A percentile compares a stretch with the other conserved stretches of the same genome.
Evolutionary conservation across 352 stramenopile genomes (phyloP).

Genomic region (Hyphochytrium catenoides): DNA sequence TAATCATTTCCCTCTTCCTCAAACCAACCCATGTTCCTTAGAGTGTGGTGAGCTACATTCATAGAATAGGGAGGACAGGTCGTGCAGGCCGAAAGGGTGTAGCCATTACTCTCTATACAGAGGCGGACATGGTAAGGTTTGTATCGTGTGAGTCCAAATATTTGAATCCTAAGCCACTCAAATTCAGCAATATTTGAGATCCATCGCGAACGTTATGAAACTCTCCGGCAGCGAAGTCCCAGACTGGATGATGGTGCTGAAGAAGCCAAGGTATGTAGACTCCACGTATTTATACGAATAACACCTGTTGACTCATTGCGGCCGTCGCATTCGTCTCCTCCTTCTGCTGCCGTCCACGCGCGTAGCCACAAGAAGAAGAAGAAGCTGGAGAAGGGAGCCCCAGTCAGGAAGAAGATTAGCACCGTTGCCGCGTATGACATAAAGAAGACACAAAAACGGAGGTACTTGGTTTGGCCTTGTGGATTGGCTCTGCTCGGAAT

Average conservation of each 20-base stretch:
- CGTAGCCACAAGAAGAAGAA: too few species aligned
- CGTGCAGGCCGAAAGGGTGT: conserved; percentile 69
- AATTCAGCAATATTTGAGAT: conserved; percentile 45
- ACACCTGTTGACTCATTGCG: too few species aligned
- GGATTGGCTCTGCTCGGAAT: too few species aligned
- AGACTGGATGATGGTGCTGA: conserved; percentile 93
- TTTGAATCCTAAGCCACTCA: conserved; percentile 1
- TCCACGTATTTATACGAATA: too few species aligned
- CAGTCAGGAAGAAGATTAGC: too few species aligned
- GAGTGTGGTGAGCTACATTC: conserved; percentile 81
- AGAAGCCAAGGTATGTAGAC: conserved; percentile 70
- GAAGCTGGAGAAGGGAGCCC: too few species aligned
- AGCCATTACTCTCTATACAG: conserved; percentile 93
- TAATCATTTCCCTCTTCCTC: too few species aligned
- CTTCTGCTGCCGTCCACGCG: too few species aligned
- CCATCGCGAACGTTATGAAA: conserved; percentile 96
- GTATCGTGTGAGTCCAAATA: not conserved
- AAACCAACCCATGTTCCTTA: conserved; percentile 9
- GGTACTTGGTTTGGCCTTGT: too few species aligned
- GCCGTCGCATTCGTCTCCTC: too few species aligned
- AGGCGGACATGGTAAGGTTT: conserved; percentile 63
- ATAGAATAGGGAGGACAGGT: conserved; percentile 88
- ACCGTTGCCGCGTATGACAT: too few species aligned
- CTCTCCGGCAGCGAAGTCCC: conserved; percentile 89
- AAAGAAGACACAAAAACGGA: too few species aligned